phyloP scores from a whole-genome alignment of 164 flowering plant species.

The Umbellularia californica region DNA sequence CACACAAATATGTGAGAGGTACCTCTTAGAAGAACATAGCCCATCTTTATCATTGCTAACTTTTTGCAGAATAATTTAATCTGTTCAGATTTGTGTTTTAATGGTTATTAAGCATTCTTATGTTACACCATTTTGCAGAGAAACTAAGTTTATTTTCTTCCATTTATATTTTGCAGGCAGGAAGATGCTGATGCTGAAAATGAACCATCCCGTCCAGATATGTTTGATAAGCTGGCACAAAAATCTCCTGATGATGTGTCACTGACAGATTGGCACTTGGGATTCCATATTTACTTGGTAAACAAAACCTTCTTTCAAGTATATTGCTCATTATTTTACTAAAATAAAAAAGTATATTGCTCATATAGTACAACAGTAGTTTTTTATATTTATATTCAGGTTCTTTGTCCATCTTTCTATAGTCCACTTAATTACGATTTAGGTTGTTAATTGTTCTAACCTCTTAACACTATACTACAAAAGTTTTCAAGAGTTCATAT shows the following conservation, averaged over 20 bases:
- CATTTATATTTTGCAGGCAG: constrained; percentile 49
- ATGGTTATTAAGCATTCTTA: not conserved
- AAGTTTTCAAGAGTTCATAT: not conserved
- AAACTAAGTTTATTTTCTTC: constrained; percentile 15
- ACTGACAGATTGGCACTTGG: constrained; percentile 82
- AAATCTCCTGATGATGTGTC: constrained; percentile 66
- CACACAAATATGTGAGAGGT: too few relatives aligned
- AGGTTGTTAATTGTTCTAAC: not conserved
- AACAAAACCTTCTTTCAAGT: not conserved
- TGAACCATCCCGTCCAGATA: constrained; percentile 39
- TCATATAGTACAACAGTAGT: not conserved
- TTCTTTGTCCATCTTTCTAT: not conserved
- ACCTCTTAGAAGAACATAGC: not conserved
- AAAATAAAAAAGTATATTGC: too few relatives aligned
- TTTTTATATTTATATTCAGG: constrained; percentile 1
- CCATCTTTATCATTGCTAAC: not conserved
- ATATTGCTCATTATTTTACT: too few relatives aligned
- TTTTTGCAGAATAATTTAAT: not conserved
- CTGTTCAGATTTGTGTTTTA: too few relatives aligned
- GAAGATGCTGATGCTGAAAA: constrained; percentile 58
- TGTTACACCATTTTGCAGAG: not conserved
- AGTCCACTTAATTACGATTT: not conserved
- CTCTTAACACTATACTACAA: not conserved
- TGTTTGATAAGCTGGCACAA: constrained; percentile 42
- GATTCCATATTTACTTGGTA: constrained; percentile 91